Evolutionary conservation across 1,139 yeast species (phyloP).

Genomic region (Candida anutae): DNA sequence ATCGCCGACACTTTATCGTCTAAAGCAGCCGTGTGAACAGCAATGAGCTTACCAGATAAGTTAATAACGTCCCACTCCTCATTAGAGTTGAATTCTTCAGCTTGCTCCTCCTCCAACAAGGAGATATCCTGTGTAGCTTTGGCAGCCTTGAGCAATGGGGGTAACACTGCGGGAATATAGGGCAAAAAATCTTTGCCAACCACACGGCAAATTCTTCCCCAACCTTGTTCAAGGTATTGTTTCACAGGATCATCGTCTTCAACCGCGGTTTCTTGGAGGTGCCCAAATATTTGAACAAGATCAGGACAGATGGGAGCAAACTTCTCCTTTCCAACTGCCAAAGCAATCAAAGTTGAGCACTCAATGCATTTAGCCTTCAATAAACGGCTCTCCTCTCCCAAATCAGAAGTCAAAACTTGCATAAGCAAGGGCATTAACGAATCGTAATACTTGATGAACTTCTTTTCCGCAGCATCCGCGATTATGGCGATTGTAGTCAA

Average conservation of each 20-base stretch:
- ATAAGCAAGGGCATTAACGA: constrained; percentile 87
- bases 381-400: constrained; percentile 71
- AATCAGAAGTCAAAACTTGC: constrained; percentile 70
- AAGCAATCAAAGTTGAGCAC: constrained; percentile 88
- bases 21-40: constrained; percentile 84
- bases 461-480: constrained; percentile 94
- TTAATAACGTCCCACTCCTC: constrained; percentile 96
- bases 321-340: constrained; percentile 94
- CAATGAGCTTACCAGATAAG: constrained; percentile 85
- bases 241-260: constrained; percentile 79
- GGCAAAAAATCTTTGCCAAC: constrained; percentile 84
- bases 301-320: constrained; percentile 72
- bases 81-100: constrained; percentile 71
- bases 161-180: constrained; percentile 81
- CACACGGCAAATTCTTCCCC: constrained; percentile 90
- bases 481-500: constrained; percentile 93
- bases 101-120: constrained; percentile 80
- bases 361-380: constrained; percentile 92
- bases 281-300: constrained; percentile 63
- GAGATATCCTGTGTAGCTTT: constrained; percentile 86
- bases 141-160: constrained; percentile 78
- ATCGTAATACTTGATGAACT: constrained; percentile 86
- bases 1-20: constrained; percentile 93
- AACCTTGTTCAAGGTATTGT: constrained; percentile 84
- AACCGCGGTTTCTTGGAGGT: constrained; percentile 54